These are phyloP conservation scores for Pyrenochaeta sp. DNA, from an alignment of 2,329 filamentous ascomycete genomes.

Conservation along the genomic window DNA sequence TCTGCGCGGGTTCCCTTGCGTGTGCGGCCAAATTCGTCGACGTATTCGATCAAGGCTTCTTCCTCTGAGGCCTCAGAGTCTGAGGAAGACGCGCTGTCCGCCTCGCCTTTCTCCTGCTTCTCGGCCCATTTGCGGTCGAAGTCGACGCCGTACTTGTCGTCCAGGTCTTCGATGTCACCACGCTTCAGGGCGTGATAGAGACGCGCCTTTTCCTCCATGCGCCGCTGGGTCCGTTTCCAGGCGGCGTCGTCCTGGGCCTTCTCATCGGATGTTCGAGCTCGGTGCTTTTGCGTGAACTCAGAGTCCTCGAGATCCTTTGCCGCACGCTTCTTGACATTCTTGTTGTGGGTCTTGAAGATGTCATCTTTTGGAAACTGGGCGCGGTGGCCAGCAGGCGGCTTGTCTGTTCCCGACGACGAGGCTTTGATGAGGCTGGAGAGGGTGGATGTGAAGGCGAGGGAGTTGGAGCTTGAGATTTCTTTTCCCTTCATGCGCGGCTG, in stretches of 20 bases:
- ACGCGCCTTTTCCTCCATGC: constrained; percentile 89
- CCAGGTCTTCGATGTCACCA: constrained; percentile 73
- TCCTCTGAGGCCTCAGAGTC: constrained; percentile 48
- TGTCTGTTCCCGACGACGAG: constrained; percentile 54
- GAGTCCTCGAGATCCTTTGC: constrained; percentile 65
- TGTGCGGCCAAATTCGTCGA: constrained; percentile 91
- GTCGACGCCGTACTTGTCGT: constrained; percentile 76
- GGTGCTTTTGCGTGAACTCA: constrained; percentile 67
- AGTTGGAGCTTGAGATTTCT: constrained; percentile 72
- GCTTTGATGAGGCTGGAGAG: constrained; percentile 77
- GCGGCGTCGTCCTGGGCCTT: constrained; percentile 65
- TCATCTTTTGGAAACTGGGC: constrained; percentile 68
- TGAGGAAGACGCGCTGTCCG: constrained; percentile 50
- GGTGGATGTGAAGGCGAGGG: constrained; percentile 86
- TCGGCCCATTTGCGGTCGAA: constrained; percentile 98
- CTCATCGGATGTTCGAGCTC: constrained; percentile 61
- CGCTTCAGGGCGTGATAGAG: constrained; percentile 90
- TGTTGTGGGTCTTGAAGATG: constrained; percentile 73
- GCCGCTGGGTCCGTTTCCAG: constrained; percentile 73
- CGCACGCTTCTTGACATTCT: constrained; percentile 68
- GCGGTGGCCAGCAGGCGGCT: constrained; percentile 58
- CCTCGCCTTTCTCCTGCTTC: constrained; percentile 55
- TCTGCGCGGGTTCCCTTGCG: constrained; percentile 75
- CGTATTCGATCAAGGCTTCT: constrained; percentile 79
- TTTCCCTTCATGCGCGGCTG: constrained; percentile 65